These are phyloP conservation scores for Canariomyces notabilis DNA, from an alignment of 2,329 filamentous ascomycete genomes.

Conservation along the genomic window DNA sequence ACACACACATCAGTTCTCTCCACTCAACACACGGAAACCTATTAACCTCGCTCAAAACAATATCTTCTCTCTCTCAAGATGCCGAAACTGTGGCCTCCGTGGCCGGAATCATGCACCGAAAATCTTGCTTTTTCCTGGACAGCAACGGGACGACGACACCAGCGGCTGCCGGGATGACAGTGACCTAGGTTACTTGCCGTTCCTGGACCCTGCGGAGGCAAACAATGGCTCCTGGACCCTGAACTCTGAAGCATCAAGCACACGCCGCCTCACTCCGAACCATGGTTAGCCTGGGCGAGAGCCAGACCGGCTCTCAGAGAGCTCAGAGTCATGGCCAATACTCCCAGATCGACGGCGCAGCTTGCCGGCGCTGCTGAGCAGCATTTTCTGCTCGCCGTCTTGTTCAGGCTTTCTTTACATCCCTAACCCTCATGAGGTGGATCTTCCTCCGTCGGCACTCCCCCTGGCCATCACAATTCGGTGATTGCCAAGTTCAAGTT, in stretches of 20 bases:
- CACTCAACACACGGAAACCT: neutral
- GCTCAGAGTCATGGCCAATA: neutral
- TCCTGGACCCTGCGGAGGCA: neutral
- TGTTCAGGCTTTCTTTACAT: neutral
- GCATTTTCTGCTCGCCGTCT: neutral
- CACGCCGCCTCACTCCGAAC: neutral
- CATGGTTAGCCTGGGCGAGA: neutral
- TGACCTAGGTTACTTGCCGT: neutral
- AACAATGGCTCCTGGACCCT: neutral
- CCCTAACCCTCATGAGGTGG: neutral
- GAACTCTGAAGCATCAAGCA: too few relatives aligned
- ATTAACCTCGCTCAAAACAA: neutral
- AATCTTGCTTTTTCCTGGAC: neutral
- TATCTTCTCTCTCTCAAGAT: neutral
- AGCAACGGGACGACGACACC: neutral
- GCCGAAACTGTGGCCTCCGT: too few relatives aligned
- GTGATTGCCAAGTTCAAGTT: slow-evolving; percentile 10
- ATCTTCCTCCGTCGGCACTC: neutral
- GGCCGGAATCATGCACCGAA: neutral
- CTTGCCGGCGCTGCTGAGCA: too few relatives aligned
- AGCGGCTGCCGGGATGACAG: neutral
- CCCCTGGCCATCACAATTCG: too few relatives aligned
- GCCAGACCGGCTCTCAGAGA: neutral
- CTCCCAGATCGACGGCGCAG: too few relatives aligned
- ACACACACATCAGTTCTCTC: neutral